Evolutionary conservation across 371 early-diverging fungal species (phyloP).

Genomic region (Haplosporangium sp.): DNA sequence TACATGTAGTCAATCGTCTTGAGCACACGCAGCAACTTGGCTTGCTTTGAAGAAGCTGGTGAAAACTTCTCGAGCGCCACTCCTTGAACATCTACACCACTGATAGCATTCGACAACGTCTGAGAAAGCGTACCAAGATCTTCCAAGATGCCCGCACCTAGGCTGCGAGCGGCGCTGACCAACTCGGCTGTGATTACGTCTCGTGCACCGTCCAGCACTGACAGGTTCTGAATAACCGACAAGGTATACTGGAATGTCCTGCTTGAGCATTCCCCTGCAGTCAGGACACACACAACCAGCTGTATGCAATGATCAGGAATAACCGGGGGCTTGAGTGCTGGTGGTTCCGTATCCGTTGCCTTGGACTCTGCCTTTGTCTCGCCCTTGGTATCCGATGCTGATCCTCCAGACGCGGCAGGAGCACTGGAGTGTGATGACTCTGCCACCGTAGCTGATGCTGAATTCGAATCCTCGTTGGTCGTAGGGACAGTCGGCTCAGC

Average conservation of each 20-base stretch:
- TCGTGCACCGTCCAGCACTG: constrained; percentile 76
- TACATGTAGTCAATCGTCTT: constrained; percentile 94
- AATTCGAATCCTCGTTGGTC: constrained; percentile 2
- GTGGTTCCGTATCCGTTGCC: constrained; percentile 22
- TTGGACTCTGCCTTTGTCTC: constrained; percentile 33
- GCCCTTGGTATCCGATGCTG: not conserved
- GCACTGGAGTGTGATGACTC: too few species aligned
- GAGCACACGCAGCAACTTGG: constrained; percentile 91
- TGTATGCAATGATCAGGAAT: constrained; percentile 82
- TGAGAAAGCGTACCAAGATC: constrained; percentile 75
- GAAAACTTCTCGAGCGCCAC: constrained; percentile 78
- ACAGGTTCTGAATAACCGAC: constrained; percentile 88
- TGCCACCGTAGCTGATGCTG: constrained; percentile 5
- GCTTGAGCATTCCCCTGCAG: constrained; percentile 91
- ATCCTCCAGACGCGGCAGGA: not conserved
- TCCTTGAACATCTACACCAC: constrained; percentile 72
- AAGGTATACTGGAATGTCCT: constrained; percentile 95
- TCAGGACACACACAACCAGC: constrained; percentile 88
- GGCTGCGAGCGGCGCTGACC: constrained; percentile 72
- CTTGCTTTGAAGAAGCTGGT: constrained; percentile 88
- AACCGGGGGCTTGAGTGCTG: constrained; percentile 69
- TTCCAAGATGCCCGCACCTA: constrained; percentile 73
- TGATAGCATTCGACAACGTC: constrained; percentile 68
- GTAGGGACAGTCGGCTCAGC: constrained; percentile 1
- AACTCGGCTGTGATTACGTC: constrained; percentile 85